These are phyloP conservation scores for Aspergillus arachidicola DNA, from an alignment of 2,329 filamentous ascomycete species.

Conservation along the genomic window DNA sequence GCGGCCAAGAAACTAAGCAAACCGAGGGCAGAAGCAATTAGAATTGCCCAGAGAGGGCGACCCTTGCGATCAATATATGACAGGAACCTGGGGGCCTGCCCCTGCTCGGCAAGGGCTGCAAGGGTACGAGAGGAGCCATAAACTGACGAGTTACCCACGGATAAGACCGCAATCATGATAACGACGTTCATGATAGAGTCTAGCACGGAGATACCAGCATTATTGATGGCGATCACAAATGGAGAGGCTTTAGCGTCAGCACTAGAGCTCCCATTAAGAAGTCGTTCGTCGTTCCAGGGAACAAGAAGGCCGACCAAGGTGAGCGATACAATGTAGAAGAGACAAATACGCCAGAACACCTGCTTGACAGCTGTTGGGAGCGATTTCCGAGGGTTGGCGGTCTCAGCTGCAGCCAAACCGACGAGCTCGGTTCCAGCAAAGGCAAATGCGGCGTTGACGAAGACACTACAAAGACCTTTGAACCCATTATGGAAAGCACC, in stretches of 20 bases:
- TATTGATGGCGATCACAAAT: slow-evolving; percentile 89
- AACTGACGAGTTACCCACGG: slow-evolving; percentile 87
- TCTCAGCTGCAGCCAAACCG: slow-evolving; percentile 62
- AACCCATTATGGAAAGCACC: slow-evolving; percentile 74
- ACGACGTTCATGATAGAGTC: slow-evolving; percentile 94
- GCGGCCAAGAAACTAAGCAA: slow-evolving; percentile 78
- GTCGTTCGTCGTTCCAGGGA: slow-evolving; percentile 66
- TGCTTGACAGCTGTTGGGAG: slow-evolving; percentile 88
- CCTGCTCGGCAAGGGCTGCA: slow-evolving; percentile 84
- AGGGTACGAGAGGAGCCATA: slow-evolving; percentile 91
- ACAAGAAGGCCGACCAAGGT: slow-evolving; percentile 81
- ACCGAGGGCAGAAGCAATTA: slow-evolving; percentile 67
- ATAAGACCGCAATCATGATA: slow-evolving; percentile 86
- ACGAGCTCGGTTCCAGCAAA: slow-evolving; percentile 66
- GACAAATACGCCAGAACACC: slow-evolving; percentile 89
- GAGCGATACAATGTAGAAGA: slow-evolving; percentile 87
- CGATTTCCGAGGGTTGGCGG: slow-evolving; percentile 64
- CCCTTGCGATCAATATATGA: slow-evolving; percentile 82
- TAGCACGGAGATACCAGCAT: slow-evolving; percentile 77
- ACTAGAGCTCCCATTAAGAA: slow-evolving; percentile 61
- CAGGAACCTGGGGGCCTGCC: slow-evolving; percentile 75
- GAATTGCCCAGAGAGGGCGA: slow-evolving; percentile 74
- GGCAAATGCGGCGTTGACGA: slow-evolving; percentile 65
- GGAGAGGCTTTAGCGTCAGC: slow-evolving; percentile 77
- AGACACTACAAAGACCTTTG: slow-evolving; percentile 64